Conservation (phyloP, 1,139 yeast species). For the Candida tetrigidarum region DNA sequence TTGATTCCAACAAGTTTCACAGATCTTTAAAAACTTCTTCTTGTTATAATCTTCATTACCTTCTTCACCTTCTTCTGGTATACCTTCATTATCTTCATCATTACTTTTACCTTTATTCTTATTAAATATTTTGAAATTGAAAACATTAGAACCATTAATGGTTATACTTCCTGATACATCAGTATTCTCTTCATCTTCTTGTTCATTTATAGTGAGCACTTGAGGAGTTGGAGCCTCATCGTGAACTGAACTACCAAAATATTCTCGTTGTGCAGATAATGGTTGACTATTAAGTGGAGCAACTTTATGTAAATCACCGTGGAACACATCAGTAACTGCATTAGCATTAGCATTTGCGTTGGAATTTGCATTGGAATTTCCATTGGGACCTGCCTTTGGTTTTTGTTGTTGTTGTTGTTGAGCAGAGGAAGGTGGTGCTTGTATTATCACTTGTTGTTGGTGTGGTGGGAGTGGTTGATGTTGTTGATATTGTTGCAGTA, state of each 20-base stretch:
- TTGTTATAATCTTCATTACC: constrained; percentile 6
- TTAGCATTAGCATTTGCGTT: constrained; percentile 6
- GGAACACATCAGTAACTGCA: constrained; percentile 52
- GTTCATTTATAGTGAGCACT: constrained; percentile 8
- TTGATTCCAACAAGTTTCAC: constrained; percentile 61
- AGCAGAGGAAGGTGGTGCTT: not conserved
- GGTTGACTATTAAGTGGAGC: constrained; percentile 63
- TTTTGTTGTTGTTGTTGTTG: constrained; percentile 5
- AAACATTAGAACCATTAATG: constrained; percentile 47
- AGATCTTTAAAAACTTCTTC: constrained; percentile 49
- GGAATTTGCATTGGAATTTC: constrained; percentile 11
- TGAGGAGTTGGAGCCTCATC: constrained; percentile 26
- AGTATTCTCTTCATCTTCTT: constrained; percentile 18
- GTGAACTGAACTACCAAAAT: constrained; percentile 30
- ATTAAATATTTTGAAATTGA: constrained; percentile 43
- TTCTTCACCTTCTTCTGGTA: constrained; percentile 1
- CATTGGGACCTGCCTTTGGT: not conserved
- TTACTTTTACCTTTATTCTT: constrained; percentile 8
- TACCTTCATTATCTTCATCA: constrained; percentile 5
- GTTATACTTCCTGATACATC: constrained; percentile 48
- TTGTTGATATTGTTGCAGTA: constrained; percentile 9
- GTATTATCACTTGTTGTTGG: constrained; percentile 7
- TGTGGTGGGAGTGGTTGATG: constrained; percentile 1
- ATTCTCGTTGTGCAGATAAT: constrained; percentile 54
- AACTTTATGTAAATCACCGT: constrained; percentile 47